Evolutionary conservation across 202 grass and related monocot genomes (phyloP), one percentile per base, ranked within the genome.

Genomic region (Brachypodium distachyon): DNA sequence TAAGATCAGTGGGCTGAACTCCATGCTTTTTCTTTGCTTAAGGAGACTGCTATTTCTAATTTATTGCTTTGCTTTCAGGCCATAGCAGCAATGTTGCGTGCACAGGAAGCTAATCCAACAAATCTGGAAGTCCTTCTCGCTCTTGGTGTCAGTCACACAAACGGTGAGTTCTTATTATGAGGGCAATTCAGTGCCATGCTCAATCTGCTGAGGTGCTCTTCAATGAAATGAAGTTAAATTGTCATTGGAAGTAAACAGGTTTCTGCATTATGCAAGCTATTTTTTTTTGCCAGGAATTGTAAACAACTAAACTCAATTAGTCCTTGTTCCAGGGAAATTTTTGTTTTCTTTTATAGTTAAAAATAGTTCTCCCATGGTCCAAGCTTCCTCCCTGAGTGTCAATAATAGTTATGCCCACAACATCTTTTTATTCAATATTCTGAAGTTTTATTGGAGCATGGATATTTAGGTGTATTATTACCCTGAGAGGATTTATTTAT

Each of bases 91-190:
- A 99, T 99, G 96, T 90, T 95, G 91, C 87, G 87, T 77, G 92
- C 96, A 9, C 90, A 90, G 58, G 85, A 95, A 92, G 96, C 90
- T 67, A 82, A 95, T 91, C 96, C 96, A 29, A 77, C 76, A 81
- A 99, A 95, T 61, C 84, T 99, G 26, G 96, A 99, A 92, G 83
- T 99, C 78, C 96, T 99, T 89, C 96, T 99, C 48, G 83, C 96
- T 83, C 96, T 99, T 77, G 96, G 96, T 82, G 96, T 98, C 55
- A 98, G 96, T 91, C 96, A 98, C 80, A 98, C 96, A 26, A 98
- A 98, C 14, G 96, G 96, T 99, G 84, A 79, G 61, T 82, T 43
- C 17, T 55, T 76, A 41, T 37, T 41, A 61, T 71, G 63, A 41
- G 47, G 55, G 9, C 56, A 63, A 63, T 88, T 72, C 34, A 36